These are phyloP conservation scores for Tulasnella sp. DNA, from an alignment of 768 basidiomycete genomes.

Conservation along the genomic window DNA sequence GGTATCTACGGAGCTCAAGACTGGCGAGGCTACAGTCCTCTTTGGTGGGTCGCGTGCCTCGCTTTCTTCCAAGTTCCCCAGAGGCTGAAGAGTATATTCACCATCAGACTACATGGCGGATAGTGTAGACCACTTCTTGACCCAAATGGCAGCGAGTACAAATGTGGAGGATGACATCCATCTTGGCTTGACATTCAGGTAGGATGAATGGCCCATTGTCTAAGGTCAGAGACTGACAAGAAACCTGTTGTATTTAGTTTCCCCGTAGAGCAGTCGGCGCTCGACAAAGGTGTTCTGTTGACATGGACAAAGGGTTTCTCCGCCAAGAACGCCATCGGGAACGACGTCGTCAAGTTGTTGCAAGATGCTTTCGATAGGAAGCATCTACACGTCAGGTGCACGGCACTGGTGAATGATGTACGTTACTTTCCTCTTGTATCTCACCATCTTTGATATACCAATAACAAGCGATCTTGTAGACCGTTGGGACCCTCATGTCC, in stretches of 20 bases:
- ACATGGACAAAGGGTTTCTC: slow-evolving; percentile 95
- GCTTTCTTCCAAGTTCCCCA: background rate
- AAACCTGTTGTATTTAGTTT: slow-evolving; percentile 42
- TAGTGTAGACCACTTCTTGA: slow-evolving; percentile 91
- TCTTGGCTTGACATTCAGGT: slow-evolving; percentile 78
- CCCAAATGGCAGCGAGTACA: slow-evolving; percentile 35
- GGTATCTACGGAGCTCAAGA: slow-evolving; percentile 87
- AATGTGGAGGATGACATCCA: slow-evolving; percentile 33
- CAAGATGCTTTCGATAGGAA: slow-evolving; percentile 90
- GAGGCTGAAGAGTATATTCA: background rate
- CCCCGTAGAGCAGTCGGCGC: slow-evolving; percentile 93
- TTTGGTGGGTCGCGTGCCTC: slow-evolving; percentile 50
- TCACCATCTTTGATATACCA: background rate
- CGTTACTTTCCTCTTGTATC: slow-evolving; percentile 24
- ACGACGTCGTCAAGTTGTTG: slow-evolving; percentile 80
- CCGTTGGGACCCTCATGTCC: slow-evolving; percentile 89
- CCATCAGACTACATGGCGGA: slow-evolving; percentile 88
- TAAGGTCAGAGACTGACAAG: background rate
- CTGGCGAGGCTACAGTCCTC: slow-evolving; percentile 75
- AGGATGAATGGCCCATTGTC: slow-evolving; percentile 20
- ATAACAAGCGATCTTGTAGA: slow-evolving; percentile 38
- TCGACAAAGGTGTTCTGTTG: slow-evolving; percentile 79
- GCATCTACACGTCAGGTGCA: slow-evolving; percentile 83
- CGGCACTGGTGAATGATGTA: slow-evolving; percentile 91
- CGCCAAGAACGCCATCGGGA: slow-evolving; percentile 80